These are phyloP conservation scores for Dentipellis fragilis DNA, from an alignment of 768 basidiomycete genomes.

Conservation along the genomic window DNA sequence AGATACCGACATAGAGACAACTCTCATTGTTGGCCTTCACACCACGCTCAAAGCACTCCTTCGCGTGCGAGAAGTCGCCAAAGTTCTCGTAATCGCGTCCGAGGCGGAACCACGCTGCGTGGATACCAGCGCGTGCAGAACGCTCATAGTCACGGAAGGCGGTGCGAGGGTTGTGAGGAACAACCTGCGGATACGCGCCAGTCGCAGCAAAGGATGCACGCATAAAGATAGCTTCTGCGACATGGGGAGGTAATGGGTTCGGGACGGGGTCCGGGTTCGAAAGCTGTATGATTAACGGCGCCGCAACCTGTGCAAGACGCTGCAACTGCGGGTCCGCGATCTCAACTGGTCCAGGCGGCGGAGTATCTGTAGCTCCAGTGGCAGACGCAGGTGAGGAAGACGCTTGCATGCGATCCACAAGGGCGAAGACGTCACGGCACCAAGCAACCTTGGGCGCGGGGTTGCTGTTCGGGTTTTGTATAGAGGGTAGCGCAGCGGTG, in stretches of 20 bases:
- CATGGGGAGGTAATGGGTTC: conserved; percentile 26
- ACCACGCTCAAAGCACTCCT: conserved; percentile 82
- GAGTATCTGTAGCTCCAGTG: conserved; percentile 7
- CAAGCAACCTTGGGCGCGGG: conserved; percentile 60
- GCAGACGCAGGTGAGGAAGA: background rate
- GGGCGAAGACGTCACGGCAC: conserved; percentile 74
- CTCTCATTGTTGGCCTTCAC: conserved; percentile 64
- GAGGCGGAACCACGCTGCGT: conserved; percentile 83
- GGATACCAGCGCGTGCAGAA: conserved; percentile 68
- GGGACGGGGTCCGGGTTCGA: conserved; percentile 26
- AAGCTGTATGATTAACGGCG: conserved; percentile 54
- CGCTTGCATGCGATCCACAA: conserved; percentile 47
- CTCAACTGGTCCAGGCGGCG: conserved; percentile 35
- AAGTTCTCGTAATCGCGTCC: conserved; percentile 90
- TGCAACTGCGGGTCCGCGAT: conserved; percentile 52
- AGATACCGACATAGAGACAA: conserved; percentile 53
- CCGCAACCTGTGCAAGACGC: conserved; percentile 51
- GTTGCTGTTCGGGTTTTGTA: conserved; percentile 47
- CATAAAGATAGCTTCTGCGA: conserved; percentile 68
- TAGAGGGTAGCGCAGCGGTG: conserved; percentile 34
- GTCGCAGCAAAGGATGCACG: conserved; percentile 65
- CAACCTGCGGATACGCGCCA: conserved; percentile 58
- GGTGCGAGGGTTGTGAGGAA: conserved; percentile 56
- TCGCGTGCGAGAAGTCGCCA: conserved; percentile 62
- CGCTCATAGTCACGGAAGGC: conserved; percentile 89